Percentiles rank a stretch among this genome's conserved stretches.
Conservation (phyloP, 306 rosid species). For the Senna siamea region DNA sequence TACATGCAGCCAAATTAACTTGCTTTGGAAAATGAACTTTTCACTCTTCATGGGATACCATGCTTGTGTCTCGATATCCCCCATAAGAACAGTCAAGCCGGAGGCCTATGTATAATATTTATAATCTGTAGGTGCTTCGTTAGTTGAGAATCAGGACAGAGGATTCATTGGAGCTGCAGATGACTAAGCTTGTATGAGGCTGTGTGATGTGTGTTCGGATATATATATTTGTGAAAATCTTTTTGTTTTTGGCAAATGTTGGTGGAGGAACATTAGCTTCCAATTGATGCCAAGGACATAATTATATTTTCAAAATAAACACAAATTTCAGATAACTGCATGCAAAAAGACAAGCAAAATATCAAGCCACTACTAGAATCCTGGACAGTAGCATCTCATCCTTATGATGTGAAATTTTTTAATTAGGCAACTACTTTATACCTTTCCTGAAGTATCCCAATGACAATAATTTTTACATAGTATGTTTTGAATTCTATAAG, state of each 20-base stretch:
- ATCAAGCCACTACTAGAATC: slow-evolving; percentile 24
- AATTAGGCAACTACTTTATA: slow-evolving; percentile 20
- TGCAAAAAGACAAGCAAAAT: slow-evolving; percentile 23
- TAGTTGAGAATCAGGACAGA: slow-evolving; percentile 18
- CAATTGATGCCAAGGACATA: slow-evolving; percentile 10
- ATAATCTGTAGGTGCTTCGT: slow-evolving; percentile 20
- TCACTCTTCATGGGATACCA: no score
- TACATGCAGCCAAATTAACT: no score
- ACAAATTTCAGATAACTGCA: slow-evolving; percentile 14
- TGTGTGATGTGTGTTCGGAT: not conserved
- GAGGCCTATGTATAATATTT: slow-evolving; percentile 1
- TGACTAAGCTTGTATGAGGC: slow-evolving; percentile 1
- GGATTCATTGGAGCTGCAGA: slow-evolving; percentile 20
- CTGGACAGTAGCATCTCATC: not conserved
- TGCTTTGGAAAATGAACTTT: no score
- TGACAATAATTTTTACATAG: slow-evolving; percentile 12
- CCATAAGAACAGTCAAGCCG: slow-evolving; percentile 4
- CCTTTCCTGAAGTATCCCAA: slow-evolving; percentile 5
- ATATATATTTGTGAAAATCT: not conserved
- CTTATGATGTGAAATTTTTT: not conserved
- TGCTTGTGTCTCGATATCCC: slow-evolving; percentile 16
- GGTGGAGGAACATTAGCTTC: slow-evolving; percentile 28
- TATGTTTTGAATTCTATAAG: not conserved
- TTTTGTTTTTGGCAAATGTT: slow-evolving; percentile 7
- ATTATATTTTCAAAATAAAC: slow-evolving; percentile 20